Conservation (phyloP, 306 rosid genomes). For the Quercus bicolor region DNA sequence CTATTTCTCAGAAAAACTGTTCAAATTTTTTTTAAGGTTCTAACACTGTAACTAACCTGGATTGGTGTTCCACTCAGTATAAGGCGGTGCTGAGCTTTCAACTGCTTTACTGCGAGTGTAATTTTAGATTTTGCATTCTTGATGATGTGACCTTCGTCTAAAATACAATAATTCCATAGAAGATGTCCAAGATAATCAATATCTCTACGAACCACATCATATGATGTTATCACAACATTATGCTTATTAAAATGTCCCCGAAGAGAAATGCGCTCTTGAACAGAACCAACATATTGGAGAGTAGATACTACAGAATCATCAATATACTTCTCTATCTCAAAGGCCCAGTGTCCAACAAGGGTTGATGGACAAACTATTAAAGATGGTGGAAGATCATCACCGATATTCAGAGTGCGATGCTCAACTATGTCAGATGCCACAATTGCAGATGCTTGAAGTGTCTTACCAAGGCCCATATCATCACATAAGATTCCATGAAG, state of each 20-base stretch:
- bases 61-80: conserved; percentile 98
- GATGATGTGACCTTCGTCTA: conserved; percentile 96
- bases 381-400: conserved; percentile 58
- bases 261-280: conserved; percentile 62
- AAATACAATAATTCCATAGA: conserved; percentile 82
- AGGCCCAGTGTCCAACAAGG: conserved; percentile 98
- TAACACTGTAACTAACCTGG: conserved; percentile 61
- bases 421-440: conserved; percentile 89
- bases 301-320: conserved; percentile 73
- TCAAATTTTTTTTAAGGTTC: neutral
- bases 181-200: conserved; percentile 69
- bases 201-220: conserved; percentile 93
- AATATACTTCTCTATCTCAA: conserved; percentile 90
- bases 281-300: conserved; percentile 94
- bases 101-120: conserved; percentile 83
- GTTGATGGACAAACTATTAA: conserved; percentile 94
- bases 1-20: conserved; percentile 21
- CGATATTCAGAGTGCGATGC: conserved; percentile 35
- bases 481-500: conserved; percentile 99
- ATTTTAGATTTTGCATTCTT: conserved; percentile 94
- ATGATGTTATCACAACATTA: conserved; percentile 85
- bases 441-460: conserved; percentile 95
- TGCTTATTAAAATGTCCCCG: conserved; percentile 69
- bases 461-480: conserved; percentile 99
- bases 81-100: conserved; percentile 91